Evolutionary conservation across 75 land plant species (phyloP).

Genomic region (Chamaecyparis obtusa): DNA sequence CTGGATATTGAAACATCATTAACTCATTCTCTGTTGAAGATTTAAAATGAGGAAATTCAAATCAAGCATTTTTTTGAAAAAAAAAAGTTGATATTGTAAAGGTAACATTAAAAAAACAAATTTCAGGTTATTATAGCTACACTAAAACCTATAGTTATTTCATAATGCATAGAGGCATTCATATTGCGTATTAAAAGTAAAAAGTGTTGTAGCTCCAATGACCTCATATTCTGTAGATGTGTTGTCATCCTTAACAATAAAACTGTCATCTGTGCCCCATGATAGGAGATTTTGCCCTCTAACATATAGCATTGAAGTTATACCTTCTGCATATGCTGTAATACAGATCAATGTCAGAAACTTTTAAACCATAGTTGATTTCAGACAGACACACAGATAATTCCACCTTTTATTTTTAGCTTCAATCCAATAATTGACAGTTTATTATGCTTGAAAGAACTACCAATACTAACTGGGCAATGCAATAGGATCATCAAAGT

Average conservation of each 20-base stretch:
- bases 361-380: neutral
- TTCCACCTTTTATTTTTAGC: neutral
- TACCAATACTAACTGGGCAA: neutral
- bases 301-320: conserved; percentile 40
- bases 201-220: conserved; percentile 1
- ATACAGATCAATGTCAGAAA: neutral
- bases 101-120: neutral
- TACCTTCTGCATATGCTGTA: conserved; percentile 30
- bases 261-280: conserved; percentile 43
- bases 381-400: neutral
- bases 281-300: conserved; percentile 38
- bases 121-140: neutral
- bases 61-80: neutral
- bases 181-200: neutral
- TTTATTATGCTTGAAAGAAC: neutral
- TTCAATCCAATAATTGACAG: no score
- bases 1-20: neutral
- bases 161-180: neutral
- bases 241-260: conserved; percentile 34
- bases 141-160: neutral
- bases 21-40: neutral
- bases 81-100: neutral
- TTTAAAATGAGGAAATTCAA: neutral
- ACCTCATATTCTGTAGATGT: conserved; percentile 41
- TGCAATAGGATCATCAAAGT: neutral